Percentiles rank a stretch among this genome's conserved stretches.
Conservation (phyloP, 2,329 filamentous ascomycete species). For the Neonectria faginata region DNA sequence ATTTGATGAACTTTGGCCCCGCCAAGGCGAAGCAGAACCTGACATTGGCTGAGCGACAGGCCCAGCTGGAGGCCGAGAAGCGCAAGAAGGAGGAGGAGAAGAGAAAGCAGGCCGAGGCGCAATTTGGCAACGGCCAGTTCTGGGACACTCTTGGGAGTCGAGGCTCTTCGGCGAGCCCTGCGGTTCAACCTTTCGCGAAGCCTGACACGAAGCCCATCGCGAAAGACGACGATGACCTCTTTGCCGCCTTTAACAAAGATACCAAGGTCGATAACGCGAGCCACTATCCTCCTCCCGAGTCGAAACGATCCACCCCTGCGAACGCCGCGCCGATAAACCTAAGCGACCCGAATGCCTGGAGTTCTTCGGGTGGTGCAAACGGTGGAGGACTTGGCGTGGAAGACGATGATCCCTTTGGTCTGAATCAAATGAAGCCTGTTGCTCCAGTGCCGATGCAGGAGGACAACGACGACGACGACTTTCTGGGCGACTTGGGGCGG, state of each 20-base stretch:
- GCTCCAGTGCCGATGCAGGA: constrained; percentile 46
- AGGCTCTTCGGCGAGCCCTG: constrained; percentile 55
- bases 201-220: constrained; percentile 32
- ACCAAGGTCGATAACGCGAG: constrained; percentile 76
- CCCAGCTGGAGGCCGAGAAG: constrained; percentile 73
- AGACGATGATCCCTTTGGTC: constrained; percentile 90
- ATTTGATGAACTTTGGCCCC: constrained; percentile 71
- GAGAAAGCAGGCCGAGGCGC: constrained; percentile 76
- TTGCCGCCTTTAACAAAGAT: constrained; percentile 74
- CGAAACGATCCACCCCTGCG: constrained; percentile 60
- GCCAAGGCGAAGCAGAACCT: constrained; percentile 76
- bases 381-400: constrained; percentile 64
- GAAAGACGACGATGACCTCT: constrained; percentile 70
- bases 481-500: constrained; percentile 72
- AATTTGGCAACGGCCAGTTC: constrained; percentile 82
- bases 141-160: constrained; percentile 78
- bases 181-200: constrained; percentile 36
- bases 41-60: constrained; percentile 81
- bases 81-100: constrained; percentile 79
- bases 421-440: constrained; percentile 70
- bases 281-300: constrained; percentile 66
- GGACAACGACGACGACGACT: constrained; percentile 70
- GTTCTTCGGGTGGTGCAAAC: constrained; percentile 40
- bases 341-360: constrained; percentile 67
- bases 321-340: constrained; percentile 62